Evolutionary conservation across 352 stramenopile species (phyloP).

Genomic region (Pythium plurisporium): DNA sequence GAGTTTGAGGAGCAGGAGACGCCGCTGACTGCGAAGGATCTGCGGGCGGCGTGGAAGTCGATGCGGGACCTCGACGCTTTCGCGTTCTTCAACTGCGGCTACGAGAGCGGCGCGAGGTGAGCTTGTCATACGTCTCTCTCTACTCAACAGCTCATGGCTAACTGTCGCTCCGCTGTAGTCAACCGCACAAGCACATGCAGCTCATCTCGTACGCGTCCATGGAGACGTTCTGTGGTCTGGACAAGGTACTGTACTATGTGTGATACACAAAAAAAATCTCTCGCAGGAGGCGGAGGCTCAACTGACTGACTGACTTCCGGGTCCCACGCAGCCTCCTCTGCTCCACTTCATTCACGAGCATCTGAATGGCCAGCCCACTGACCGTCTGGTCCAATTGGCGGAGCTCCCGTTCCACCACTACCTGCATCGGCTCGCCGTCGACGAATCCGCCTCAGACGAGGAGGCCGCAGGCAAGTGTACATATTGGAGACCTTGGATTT

Average conservation of each 20-base stretch:
- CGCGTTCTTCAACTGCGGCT: conserved; percentile 84
- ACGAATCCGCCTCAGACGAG: conserved; percentile 32
- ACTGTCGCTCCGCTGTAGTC: conserved; percentile 25
- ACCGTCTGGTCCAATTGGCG: conserved; percentile 42
- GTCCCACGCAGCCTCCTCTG: conserved; percentile 46
- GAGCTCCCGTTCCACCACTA: conserved; percentile 76
- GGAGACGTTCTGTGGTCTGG: conserved; percentile 46
- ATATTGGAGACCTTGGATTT: background rate
- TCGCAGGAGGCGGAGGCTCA: background rate
- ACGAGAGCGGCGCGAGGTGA: conserved; percentile 73
- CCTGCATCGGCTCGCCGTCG: conserved; percentile 53
- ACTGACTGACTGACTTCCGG: conserved; percentile 9
- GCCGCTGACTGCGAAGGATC: conserved; percentile 41
- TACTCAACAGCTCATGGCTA: no score
- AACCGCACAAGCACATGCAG: conserved; percentile 88
- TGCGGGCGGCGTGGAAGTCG: conserved; percentile 68
- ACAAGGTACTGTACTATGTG: conserved; percentile 35
- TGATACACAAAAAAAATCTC: background rate
- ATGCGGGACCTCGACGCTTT: conserved; percentile 71
- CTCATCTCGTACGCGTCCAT: conserved; percentile 79
- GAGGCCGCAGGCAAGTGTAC: conserved; percentile 32
- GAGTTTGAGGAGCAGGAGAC: conserved; percentile 66
- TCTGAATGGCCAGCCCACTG: conserved; percentile 29
- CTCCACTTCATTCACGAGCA: conserved; percentile 68
- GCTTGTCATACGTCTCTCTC: background rate